A percentile compares a stretch with the other conserved stretches of the same genome.
Conservation (phyloP, 2,329 filamentous ascomycete genomes). For the Nigrograna mackinnonii region DNA sequence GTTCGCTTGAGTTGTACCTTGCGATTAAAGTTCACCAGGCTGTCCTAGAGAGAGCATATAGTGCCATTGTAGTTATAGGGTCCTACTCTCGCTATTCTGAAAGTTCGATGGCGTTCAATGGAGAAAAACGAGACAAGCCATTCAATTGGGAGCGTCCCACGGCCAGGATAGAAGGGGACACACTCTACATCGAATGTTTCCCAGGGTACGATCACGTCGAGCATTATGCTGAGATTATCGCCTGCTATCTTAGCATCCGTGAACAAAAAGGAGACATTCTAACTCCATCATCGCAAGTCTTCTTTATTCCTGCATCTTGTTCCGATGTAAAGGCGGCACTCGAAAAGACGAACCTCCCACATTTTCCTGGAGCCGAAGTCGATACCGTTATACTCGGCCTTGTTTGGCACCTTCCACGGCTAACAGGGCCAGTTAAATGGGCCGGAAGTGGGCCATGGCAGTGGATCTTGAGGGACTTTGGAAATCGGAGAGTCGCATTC, state of each 20-base stretch:
- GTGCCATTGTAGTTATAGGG: constrained; percentile 5
- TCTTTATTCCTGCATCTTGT: constrained; percentile 2
- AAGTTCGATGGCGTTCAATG: background rate
- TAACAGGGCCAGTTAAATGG: constrained; percentile 2
- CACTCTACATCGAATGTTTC: constrained; percentile 4
- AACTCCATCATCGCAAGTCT: background rate
- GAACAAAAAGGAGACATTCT: constrained; percentile 1
- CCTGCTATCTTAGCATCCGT: constrained; percentile 5
- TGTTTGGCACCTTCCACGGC: constrained; percentile 1
- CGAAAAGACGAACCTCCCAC: constrained; percentile 1
- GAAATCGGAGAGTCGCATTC: constrained; percentile 4
- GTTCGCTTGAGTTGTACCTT: constrained; percentile 5
- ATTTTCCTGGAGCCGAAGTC: constrained; percentile 1
- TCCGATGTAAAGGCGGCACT: constrained; percentile 1
- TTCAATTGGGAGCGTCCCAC: constrained; percentile 12
- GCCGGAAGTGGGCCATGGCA: constrained; percentile 6
- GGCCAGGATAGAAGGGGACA: background rate
- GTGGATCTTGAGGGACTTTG: constrained; percentile 1
- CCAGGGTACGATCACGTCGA: constrained; percentile 8
- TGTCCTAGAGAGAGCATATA: constrained; percentile 1
- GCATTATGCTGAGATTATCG: constrained; percentile 9
- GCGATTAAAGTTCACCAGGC: constrained; percentile 8
- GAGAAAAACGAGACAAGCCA: constrained; percentile 9
- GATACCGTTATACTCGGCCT: constrained; percentile 7
- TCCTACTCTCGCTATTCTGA: background rate